Percentiles rank a stretch among this genome's conserved stretches.
Evolutionary conservation across 176 grass and related monocot genomes (phyloP).

Genomic region (Lolium rigidum): DNA sequence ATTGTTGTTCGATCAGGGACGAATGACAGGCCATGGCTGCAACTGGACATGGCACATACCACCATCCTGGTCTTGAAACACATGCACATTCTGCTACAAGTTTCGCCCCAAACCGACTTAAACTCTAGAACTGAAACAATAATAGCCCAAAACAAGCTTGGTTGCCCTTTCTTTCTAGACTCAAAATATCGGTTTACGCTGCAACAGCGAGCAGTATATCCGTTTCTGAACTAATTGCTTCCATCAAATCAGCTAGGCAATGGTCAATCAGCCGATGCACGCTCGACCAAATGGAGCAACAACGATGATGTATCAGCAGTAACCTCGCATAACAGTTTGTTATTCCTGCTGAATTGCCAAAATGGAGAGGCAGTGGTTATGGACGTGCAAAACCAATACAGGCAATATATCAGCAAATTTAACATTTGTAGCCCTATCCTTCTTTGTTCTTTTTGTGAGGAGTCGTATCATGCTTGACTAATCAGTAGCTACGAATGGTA

Average conservation of each 20-base stretch:
- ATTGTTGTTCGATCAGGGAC: background rate
- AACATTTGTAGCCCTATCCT: background rate
- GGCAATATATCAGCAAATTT: background rate
- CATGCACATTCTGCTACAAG: background rate
- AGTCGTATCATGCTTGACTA: too few relatives aligned
- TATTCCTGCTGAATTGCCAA: slow-evolving; percentile 15
- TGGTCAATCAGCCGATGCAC: slow-evolving; percentile 44
- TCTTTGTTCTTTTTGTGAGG: background rate
- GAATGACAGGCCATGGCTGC: background rate
- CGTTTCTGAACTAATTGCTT: slow-evolving; percentile 45
- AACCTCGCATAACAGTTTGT: background rate
- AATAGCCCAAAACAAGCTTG: background rate
- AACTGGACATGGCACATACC: background rate
- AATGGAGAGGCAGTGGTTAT: background rate
- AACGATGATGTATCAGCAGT: slow-evolving; percentile 20
- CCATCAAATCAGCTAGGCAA: slow-evolving; percentile 46
- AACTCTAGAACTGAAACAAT: background rate
- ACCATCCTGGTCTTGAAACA: background rate
- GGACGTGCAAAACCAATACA: background rate
- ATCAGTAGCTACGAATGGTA: too few relatives aligned
- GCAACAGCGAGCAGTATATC: background rate
- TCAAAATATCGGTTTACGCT: background rate
- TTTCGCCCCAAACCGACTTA: background rate
- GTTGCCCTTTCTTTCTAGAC: slow-evolving; percentile 5
- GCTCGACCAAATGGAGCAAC: slow-evolving; percentile 33